Base-by-base conservation (phyloP, 2,329 filamentous ascomycete genomes). In the Pestalotiopsis sp. region DNA sequence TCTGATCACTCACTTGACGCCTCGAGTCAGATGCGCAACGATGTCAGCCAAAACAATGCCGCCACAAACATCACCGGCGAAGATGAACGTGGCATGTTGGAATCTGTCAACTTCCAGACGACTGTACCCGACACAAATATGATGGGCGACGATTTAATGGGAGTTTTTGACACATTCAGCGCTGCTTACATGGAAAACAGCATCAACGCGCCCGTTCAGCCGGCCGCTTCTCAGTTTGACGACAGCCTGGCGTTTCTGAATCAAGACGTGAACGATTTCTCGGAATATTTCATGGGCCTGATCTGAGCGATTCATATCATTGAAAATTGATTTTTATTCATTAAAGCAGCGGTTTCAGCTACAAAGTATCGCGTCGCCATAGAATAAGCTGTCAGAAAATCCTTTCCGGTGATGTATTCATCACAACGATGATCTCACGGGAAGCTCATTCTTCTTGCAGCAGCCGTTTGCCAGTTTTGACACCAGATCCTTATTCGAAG, bases 401-500 rank as follows among this genome's bases (percentile, higher is more conserved):
- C 27, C 27, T 31, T 31, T 31, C 23, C 13, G 4, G 57, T 27
- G 20, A 3, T 9, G 4, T 3, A 14, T 4, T 23, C 38, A 5
- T 61, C 36, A 61, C 59, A 61, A n/a, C 5, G 59, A 14, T 20
- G 59, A 61, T 20, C 59, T 39, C 31, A 61, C n/a, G 11, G 27
- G 59, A 20, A 38, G 59, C 20, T 61, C 59, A 6, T 39, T 38
- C 39, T 64, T 64, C 25, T 64, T 39, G n/a, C 61, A 64, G n/a
- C 61, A 64, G 3, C 61, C 61, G 17, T 64, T 49, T 7, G 61
- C 38, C 20, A 64, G 25, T 38, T 64, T 64, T 11, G 61, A 64
- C 11, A 64, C 39, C n/a, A 64, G 73, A 20, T 67, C 45, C 39
- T 67, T 67, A 25, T 49, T 67, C 23, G 64, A 66, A 17, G 72